phyloP scores from a whole-genome alignment of 805 yeast genomes.

The Wickerhamiella qilinensis region DNA sequence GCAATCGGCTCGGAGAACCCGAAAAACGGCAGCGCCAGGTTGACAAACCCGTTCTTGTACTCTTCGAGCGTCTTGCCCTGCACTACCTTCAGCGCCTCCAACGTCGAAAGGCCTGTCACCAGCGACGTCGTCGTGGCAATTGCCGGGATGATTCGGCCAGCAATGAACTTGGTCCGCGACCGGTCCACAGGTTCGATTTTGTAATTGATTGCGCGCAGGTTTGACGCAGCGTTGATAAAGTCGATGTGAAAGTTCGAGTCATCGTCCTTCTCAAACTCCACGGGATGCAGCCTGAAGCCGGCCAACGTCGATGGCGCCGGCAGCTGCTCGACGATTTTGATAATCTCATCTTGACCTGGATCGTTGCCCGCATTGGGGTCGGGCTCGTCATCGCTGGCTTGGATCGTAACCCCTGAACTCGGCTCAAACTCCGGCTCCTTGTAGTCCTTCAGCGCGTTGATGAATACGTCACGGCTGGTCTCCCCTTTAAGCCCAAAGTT shows the following conservation, averaged over 20 bases:
- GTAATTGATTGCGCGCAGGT: constrained; percentile 87
- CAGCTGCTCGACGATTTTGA: constrained; percentile 49
- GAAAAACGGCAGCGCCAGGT: constrained; percentile 85
- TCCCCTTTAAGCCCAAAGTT: constrained; percentile 82
- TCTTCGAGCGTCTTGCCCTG: constrained; percentile 67
- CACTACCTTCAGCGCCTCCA: constrained; percentile 82
- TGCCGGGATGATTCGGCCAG: constrained; percentile 97
- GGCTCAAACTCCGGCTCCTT: constrained; percentile 58
- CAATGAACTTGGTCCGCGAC: constrained; percentile 86
- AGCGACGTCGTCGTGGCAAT: constrained; percentile 98
- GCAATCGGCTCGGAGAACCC: constrained; percentile 94
- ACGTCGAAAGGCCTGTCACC: constrained; percentile 85
- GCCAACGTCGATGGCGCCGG: constrained; percentile 83
- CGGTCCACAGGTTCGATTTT: constrained; percentile 78
- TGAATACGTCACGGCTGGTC: constrained; percentile 28
- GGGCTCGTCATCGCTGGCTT: constrained; percentile 82
- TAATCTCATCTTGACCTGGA: constrained; percentile 10
- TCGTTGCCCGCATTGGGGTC: constrained; percentile 28
- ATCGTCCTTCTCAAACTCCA: constrained; percentile 95
- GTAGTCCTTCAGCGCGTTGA: constrained; percentile 34
- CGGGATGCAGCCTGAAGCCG: constrained; percentile 75
- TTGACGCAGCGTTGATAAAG: constrained; percentile 89
- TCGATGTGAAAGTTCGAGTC: constrained; percentile 94
- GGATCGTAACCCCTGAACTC: constrained; percentile 58
- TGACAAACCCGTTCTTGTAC: constrained; percentile 83